phyloP scores from a whole-genome alignment of 2,329 filamentous ascomycete genomes.

The Bipolaris cookei region DNA sequence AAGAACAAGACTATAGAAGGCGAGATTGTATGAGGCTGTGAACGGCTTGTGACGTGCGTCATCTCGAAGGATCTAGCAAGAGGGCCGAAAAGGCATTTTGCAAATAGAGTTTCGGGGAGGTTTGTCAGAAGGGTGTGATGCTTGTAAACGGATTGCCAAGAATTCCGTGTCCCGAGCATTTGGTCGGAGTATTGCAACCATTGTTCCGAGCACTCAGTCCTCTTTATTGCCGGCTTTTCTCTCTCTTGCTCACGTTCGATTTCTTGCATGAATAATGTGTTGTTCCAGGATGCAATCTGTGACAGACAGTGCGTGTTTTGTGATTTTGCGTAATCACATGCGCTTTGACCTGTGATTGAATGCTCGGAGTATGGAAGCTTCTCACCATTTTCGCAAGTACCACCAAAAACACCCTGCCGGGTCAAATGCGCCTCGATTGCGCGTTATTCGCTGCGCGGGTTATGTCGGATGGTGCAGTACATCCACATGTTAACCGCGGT shows the following conservation, averaged over 20 bases:
- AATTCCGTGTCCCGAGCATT: not conserved
- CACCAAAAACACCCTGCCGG: no score
- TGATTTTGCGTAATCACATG: no score
- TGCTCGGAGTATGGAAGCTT: no score
- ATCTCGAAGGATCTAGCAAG: constrained; percentile 34
- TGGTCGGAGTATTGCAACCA: not conserved
- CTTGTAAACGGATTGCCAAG: not conserved
- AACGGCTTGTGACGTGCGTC: not conserved
- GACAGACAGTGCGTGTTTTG: no score
- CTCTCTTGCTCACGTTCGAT: no score
- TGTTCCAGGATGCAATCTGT: no score
- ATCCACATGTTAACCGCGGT: not conserved
- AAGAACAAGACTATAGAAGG: constrained; percentile 36
- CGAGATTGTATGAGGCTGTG: constrained; percentile 4
- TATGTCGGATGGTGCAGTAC: not conserved
- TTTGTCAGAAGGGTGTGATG: constrained; percentile 14
- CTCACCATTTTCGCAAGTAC: no score
- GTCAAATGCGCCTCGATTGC: no score
- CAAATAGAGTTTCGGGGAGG: constrained; percentile 19
- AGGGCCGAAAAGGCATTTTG: constrained; percentile 39
- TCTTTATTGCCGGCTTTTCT: no score
- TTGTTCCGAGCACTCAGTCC: not conserved
- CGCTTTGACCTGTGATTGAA: no score
- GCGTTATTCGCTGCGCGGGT: no score
- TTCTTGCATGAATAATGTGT: no score